Base-by-base conservation (phyloP, 495 filamentous ascomycete genomes). In the Talaromyces borbonicus region DNA sequence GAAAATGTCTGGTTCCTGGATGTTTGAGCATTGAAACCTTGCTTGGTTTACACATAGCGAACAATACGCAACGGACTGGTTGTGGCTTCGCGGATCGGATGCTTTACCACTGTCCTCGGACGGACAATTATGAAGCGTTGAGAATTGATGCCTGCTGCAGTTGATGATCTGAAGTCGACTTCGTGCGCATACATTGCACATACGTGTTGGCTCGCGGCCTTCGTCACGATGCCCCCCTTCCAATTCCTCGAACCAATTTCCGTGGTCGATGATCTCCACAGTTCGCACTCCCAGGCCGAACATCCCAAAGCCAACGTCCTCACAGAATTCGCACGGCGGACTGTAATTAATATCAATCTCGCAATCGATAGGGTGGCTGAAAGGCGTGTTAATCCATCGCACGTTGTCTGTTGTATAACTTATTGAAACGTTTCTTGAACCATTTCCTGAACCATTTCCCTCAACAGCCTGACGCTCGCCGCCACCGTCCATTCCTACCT, bases 351-450 rank as follows among this genome's bases (percentile, higher is more conserved):
- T 35, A 8, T 49, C 41, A 1, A 54, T 49, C 14, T 54, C 48
- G 55, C 67, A 71, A 23, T 43, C 32, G 20, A 73, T 58, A 0
- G 68, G 68, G 41, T 72, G 65, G 8, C 60, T 53, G 43, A 65
- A 56, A 8, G 52, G 56, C 4, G 67, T 72, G 4, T 22, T 42
- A 37, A 67, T 64, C 8, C 31, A 54, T 12, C 43, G 49, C 24
- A 27, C 43, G 6, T 19, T 14, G 42, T 4, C n/a, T 7, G 6
- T 15, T 9, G 19, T 11, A n/a, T 12, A 16, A 22, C n/a, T 11
- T 19, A 36, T 35, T 4, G 20, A 33, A 35, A 15, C 43, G 16
- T 20, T 33, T 45, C 29, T 16, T 22, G 35, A 5, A 20, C 16
- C 8, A 8, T n/a, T n/a, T n/a, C n/a, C n/a, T n/a, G n/a, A n/a